Conservation (phyloP, 2,329 filamentous ascomycete species). For the Diaporthe eres region DNA sequence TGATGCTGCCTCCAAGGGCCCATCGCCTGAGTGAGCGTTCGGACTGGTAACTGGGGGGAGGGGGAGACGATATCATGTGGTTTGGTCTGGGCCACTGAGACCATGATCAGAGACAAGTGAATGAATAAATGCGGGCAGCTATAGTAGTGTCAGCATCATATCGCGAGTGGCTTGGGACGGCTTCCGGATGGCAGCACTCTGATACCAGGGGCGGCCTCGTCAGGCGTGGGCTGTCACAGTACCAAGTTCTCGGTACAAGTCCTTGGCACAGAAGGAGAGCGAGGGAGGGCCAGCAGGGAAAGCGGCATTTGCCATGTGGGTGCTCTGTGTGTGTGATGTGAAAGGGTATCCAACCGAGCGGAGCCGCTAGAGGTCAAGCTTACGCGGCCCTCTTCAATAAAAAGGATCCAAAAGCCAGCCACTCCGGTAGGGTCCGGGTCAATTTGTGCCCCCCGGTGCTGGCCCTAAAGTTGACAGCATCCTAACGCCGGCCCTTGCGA, state of each 20-base stretch:
- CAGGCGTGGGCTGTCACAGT: slow-evolving; percentile 17
- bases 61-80: neutral
- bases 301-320: slow-evolving; percentile 40
- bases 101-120: neutral
- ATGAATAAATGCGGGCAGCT: neutral
- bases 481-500: slow-evolving; percentile 5
- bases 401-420: slow-evolving; percentile 25
- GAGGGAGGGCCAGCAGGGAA: neutral
- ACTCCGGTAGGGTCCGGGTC: slow-evolving; percentile 20
- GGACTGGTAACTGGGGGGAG: neutral
- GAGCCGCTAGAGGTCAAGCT: slow-evolving; percentile 42
- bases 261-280: neutral
- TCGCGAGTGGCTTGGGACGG: slow-evolving; percentile 13
- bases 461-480: slow-evolving; percentile 19
- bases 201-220: slow-evolving; percentile 8
- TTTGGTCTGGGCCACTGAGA: neutral
- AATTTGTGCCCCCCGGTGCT: slow-evolving; percentile 17
- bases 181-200: slow-evolving; percentile 31
- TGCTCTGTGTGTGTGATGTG: slow-evolving; percentile 15
- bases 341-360: slow-evolving; percentile 36
- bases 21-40: neutral
- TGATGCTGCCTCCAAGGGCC: neutral
- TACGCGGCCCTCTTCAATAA: slow-evolving; percentile 40
- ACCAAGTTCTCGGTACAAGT: slow-evolving; percentile 31
- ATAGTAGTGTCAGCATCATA: slow-evolving; percentile 20